Conservation (phyloP, 2,329 filamentous ascomycete species). For the Fusarium sp. region DNA sequence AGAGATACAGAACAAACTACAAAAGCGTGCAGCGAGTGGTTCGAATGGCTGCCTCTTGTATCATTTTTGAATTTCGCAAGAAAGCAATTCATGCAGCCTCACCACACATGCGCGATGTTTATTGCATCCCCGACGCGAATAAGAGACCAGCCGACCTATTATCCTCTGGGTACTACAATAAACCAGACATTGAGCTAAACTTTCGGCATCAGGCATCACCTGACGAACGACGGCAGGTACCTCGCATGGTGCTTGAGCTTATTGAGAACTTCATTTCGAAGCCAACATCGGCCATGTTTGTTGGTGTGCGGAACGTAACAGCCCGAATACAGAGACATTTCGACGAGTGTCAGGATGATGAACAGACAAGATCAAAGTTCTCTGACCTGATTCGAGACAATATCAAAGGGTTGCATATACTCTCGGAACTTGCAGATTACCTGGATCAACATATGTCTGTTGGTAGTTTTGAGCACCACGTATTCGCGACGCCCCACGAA, state of each 20-base stretch:
- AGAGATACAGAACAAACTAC: background rate
- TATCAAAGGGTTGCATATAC: conserved; percentile 37
- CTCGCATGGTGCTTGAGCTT: conserved; percentile 30
- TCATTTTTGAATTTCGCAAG: conserved; percentile 40
- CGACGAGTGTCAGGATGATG: conserved; percentile 32
- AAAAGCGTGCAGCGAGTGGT: conserved; percentile 3
- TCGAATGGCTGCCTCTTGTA: conserved; percentile 34
- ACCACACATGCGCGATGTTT: conserved; percentile 30
- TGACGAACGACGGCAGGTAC: conserved; percentile 9
- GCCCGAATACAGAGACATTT: conserved; percentile 30
- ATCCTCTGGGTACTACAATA: conserved; percentile 1
- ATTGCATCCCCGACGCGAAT: background rate
- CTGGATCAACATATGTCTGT: conserved; percentile 7
- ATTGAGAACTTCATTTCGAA: conserved; percentile 43
- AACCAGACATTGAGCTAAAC: background rate
- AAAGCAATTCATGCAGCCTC: conserved; percentile 40
- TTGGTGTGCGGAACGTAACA: conserved; percentile 38
- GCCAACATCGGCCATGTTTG: conserved; percentile 10
- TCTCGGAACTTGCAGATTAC: conserved; percentile 40
- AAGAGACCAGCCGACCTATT: background rate
- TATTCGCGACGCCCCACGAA: background rate
- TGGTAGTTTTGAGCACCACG: background rate
- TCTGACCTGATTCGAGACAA: conserved; percentile 39
- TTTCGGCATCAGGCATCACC: conserved; percentile 1
- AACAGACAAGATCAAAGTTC: conserved; percentile 14